These are phyloP conservation scores for Trichoderma koningiopsis DNA, from an alignment of 2,329 filamentous ascomycete genomes.

Conservation along the genomic window DNA sequence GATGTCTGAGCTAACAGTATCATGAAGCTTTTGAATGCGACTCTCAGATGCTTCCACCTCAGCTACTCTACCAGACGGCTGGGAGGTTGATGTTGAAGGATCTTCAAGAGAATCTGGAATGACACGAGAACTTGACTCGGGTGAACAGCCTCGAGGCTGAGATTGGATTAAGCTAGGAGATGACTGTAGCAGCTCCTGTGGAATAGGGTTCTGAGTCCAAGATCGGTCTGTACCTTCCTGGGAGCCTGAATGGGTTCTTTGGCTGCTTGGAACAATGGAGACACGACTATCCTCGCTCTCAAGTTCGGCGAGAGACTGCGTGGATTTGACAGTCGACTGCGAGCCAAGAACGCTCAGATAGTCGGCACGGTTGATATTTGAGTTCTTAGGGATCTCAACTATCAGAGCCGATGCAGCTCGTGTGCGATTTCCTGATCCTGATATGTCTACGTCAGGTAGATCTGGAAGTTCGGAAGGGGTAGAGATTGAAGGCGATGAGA, in stretches of 20 bases:
- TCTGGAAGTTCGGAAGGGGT: constrained; percentile 29
- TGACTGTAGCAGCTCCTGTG: neutral
- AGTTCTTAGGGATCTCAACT: constrained; percentile 37
- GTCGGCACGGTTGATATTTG: constrained; percentile 40
- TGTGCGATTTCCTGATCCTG: constrained; percentile 15
- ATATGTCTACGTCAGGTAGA: constrained; percentile 25
- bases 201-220: constrained; percentile 28
- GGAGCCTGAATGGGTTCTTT: constrained; percentile 48
- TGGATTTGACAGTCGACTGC: constrained; percentile 35
- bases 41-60: constrained; percentile 23
- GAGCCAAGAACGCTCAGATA: constrained; percentile 40
- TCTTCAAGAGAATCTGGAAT: constrained; percentile 30
- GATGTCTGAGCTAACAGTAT: constrained; percentile 29
- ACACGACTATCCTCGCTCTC: constrained; percentile 41
- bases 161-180: neutral
- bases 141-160: neutral
- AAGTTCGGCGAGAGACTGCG: constrained; percentile 40
- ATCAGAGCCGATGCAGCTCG: constrained; percentile 30
- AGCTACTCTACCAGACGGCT: constrained; percentile 1
- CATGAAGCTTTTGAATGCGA: constrained; percentile 26
- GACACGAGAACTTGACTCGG: constrained; percentile 3
- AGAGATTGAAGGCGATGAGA: constrained; percentile 34
- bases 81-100: constrained; percentile 7
- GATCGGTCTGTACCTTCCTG: constrained; percentile 41
- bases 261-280: constrained; percentile 38